Evolutionary conservation across 2,329 filamentous ascomycete species (phyloP), one percentile per base, ranked within the genome.

Genomic region (Claviceps fusiformis): DNA sequence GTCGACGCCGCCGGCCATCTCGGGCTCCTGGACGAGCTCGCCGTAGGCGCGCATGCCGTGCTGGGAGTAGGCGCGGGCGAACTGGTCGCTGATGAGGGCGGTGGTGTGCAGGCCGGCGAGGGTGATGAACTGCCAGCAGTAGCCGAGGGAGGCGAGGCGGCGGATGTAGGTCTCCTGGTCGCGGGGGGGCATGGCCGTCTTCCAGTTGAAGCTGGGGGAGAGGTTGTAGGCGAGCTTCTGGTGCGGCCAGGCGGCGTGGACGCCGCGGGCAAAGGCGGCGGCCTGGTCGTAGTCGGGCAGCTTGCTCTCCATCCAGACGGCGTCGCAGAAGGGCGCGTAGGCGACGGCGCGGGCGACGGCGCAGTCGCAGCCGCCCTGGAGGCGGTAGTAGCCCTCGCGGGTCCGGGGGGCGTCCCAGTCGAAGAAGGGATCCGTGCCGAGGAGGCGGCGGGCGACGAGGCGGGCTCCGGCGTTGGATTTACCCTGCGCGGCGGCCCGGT

Each of bases 111-210:
- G 80, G 62, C 93, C 93, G 5, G 92, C 93, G 50, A 98, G 82
- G n/a, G 93, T 98, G 77, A 98, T 98, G 79, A 98, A 98, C 73
- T 98, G 93, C 93, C 93, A 98, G 82, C 89, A 95, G 81, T 98
- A 98, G 59, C 93, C 93, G 51, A 98, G 81, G 59, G 75, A 67
- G 58, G 85, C 90, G 45, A 98, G 86, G 46, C 93, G 88, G 59
- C 84, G 77, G 75, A 98, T 98, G 76, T 97, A 98, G 24, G 93
- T 98, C 75, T 95, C 89, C 75, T 98, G 93, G 70, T 97, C 92
- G 54, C 80, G 78, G 61, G 87, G 83, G 48, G 89, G 80, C 91
- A 96, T 96, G 64, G 92, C 93, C 56, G 90, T 80, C 78, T 97
- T 97, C 93, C 93, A 98, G 82, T 98, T 98, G 86, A 98, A 98